Percentiles rank a stretch among this genome's conserved stretches.
Evolutionary conservation across 805 yeast genomes (phyloP).

Genomic region (Starmerella ratchasimensis): DNA sequence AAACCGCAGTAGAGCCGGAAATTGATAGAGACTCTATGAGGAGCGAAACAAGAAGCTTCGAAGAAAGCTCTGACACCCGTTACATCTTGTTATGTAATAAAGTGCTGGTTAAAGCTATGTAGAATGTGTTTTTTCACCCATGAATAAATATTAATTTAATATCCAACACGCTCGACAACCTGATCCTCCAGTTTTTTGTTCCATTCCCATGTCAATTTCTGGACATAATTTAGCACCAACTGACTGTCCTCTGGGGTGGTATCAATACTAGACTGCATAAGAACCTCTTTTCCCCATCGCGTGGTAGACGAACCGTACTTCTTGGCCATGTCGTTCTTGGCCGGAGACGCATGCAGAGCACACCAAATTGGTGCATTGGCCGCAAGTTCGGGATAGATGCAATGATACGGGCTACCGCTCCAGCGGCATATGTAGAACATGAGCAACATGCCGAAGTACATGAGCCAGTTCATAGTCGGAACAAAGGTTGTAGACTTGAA

Average conservation of each 20-base stretch:
- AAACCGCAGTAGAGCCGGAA: no score
- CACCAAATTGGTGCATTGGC: conserved; percentile 77
- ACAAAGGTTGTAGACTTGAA: conserved; percentile 72
- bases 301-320: conserved; percentile 64
- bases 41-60: no score
- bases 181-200: conserved; percentile 61
- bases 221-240: conserved; percentile 54
- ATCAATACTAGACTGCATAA: conserved; percentile 31
- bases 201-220: conserved; percentile 51
- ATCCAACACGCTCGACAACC: conserved; percentile 35
- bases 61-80: no score
- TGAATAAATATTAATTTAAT: no score
- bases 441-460: conserved; percentile 73
- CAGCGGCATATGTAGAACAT: conserved; percentile 72
- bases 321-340: conserved; percentile 34
- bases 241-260: conserved; percentile 37
- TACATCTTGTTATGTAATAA: no score
- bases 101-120: no score
- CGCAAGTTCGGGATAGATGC: conserved; percentile 74
- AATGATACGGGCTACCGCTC: conserved; percentile 79
- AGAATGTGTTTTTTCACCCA: no score
- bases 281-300: conserved; percentile 49
- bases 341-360: conserved; percentile 40
- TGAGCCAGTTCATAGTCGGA: conserved; percentile 59
- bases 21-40: no score